Evolutionary conservation across 495 filamentous ascomycete genomes (phyloP).

Genomic region (Aspergillus hancockii): DNA sequence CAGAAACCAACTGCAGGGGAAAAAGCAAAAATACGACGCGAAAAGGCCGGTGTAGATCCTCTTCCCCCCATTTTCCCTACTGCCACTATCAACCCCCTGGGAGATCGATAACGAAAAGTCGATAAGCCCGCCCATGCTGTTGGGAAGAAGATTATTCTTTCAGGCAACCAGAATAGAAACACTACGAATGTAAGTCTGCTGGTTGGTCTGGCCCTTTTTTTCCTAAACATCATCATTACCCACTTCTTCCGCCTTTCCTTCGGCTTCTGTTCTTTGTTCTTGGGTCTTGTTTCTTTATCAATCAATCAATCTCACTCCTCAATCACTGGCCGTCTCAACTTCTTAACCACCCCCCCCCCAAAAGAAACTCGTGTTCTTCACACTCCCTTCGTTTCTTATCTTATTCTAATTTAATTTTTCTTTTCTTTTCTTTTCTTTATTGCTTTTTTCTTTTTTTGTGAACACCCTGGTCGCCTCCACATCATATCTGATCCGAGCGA

Average conservation of each 20-base stretch:
- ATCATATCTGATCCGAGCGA: conserved; percentile 29
- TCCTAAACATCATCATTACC: conserved; percentile 23
- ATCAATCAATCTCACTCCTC: background rate
- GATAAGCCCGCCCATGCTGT: conserved; percentile 24
- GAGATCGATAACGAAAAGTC: conserved; percentile 26
- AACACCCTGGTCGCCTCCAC: conserved; percentile 6
- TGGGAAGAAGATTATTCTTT: conserved; percentile 13
- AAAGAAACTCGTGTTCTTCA: background rate
- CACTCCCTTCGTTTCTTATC: conserved; percentile 2
- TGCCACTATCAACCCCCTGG: conserved; percentile 17
- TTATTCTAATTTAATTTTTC: background rate
- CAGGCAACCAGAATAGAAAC: conserved; percentile 1
- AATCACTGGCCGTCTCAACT: background rate
- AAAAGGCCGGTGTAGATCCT: background rate
- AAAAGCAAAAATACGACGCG: conserved; percentile 13
- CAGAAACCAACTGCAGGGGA: conserved; percentile 14
- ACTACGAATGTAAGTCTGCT: background rate
- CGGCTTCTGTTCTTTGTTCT: background rate
- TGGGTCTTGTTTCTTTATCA: conserved; percentile 3
- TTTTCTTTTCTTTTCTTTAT: conserved; percentile 2
- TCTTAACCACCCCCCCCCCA: background rate
- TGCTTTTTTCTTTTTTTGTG: background rate
- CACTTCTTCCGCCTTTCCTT: conserved; percentile 15
- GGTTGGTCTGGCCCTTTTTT: conserved; percentile 30
- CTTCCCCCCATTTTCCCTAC: background rate